A percentile compares a stretch with the other conserved stretches of the same genome.
Evolutionary conservation across 169 alveolate species (phyloP).

Genomic region (Babesia ovis): DNA sequence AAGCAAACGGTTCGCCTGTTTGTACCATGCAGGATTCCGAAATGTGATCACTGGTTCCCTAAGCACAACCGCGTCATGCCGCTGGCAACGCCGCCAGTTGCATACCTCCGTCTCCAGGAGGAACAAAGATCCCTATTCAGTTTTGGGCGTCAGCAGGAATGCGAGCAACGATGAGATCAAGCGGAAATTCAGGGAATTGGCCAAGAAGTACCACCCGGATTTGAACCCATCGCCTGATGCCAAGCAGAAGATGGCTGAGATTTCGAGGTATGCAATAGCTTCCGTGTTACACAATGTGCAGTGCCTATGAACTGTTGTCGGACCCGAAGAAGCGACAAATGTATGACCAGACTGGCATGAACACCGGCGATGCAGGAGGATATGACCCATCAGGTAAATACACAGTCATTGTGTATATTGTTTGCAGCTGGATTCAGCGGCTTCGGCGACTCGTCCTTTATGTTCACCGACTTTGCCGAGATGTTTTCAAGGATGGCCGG

Average conservation of each 20-base stretch:
- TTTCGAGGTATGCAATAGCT: slow-evolving; percentile 77
- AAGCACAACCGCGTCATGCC: neutral
- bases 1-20: too few relatives aligned
- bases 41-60: too few relatives aligned
- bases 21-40: too few relatives aligned
- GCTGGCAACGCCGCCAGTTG: slow-evolving; percentile 3
- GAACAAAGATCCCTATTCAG: slow-evolving; percentile 79
- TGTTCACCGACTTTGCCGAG: slow-evolving; percentile 85
- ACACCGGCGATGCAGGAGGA: slow-evolving; percentile 80
- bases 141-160: slow-evolving; percentile 86
- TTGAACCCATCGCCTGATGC: slow-evolving; percentile 91
- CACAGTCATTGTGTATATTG: neutral
- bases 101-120: slow-evolving; percentile 48
- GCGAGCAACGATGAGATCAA: slow-evolving; percentile 89
- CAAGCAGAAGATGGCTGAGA: slow-evolving; percentile 90
- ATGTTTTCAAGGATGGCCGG: slow-evolving; percentile 82
- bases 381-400: slow-evolving; percentile 50
- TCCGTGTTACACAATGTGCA: slow-evolving; percentile 25
- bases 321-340: slow-evolving; percentile 88
- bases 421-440: slow-evolving; percentile 74
- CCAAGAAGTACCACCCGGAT: slow-evolving; percentile 93
- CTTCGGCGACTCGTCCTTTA: slow-evolving; percentile 81
- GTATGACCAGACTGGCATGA: slow-evolving; percentile 88
- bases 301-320: slow-evolving; percentile 92
- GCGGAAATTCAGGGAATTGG: slow-evolving; percentile 87